These are phyloP conservation scores for Termitomyces titanicus DNA, from an alignment of 768 basidiomycete genomes.

Conservation along the genomic window DNA sequence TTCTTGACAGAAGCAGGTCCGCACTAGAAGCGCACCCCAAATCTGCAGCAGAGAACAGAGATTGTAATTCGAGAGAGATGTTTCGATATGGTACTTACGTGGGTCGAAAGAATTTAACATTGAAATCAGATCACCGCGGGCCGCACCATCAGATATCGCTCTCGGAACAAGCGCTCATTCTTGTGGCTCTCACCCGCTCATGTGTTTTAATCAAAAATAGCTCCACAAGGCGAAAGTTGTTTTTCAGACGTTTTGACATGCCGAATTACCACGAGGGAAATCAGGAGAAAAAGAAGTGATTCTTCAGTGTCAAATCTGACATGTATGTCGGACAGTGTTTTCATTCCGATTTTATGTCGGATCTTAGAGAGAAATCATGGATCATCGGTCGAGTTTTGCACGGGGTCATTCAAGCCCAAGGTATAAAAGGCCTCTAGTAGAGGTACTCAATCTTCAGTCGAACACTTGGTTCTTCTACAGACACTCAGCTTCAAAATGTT, in stretches of 20 bases:
- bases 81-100: neutral
- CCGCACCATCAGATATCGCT: neutral
- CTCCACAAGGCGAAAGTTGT: neutral
- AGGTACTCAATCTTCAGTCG: neutral
- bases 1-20: neutral
- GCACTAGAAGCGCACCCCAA: neutral
- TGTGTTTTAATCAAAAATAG: neutral
- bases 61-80: no score
- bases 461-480: conserved; percentile 4
- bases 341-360: neutral
- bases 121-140: no score
- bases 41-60: neutral
- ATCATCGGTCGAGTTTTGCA: no score
- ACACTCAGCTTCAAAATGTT: conserved; percentile 4
- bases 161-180: neutral
- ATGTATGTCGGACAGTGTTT: neutral
- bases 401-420: neutral
- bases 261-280: no score
- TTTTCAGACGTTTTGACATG: neutral
- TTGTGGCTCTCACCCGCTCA: neutral
- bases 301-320: neutral
- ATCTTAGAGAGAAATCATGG: no score
- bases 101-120: no score
- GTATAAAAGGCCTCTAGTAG: conserved; percentile 3
- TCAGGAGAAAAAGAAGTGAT: neutral